These are phyloP conservation scores for Pichia pseudocactophila DNA, from an alignment of 805 yeast species.

Conservation along the genomic window DNA sequence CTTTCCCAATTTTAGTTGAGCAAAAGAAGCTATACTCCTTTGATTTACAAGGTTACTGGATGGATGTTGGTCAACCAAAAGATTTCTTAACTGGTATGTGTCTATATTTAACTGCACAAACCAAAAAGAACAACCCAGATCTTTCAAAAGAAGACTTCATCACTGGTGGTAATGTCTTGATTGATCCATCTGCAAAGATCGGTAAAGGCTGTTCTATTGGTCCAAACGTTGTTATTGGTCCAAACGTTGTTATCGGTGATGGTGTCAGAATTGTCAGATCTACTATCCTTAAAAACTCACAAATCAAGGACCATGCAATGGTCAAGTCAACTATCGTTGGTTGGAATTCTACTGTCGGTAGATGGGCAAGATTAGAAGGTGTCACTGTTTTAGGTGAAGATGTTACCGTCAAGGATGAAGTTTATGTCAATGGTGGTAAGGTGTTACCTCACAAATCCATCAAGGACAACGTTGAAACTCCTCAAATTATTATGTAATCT, in stretches of 20 bases:
- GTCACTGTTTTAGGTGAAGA: slow-evolving; percentile 98
- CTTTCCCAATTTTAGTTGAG: slow-evolving; percentile 94
- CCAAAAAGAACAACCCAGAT: slow-evolving; percentile 70
- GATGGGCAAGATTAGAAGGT: slow-evolving; percentile 98
- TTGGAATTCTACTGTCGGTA: slow-evolving; percentile 97
- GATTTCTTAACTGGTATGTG: slow-evolving; percentile 96
- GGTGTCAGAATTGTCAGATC: slow-evolving; percentile 98
- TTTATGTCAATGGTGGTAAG: slow-evolving; percentile 98
- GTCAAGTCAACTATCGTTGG: slow-evolving; percentile 97
- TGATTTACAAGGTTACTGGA: slow-evolving; percentile 99
- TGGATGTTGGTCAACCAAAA: slow-evolving; percentile 99
- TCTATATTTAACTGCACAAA: slow-evolving; percentile 76
- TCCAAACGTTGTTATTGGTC: slow-evolving; percentile 96
- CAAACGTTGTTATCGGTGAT: slow-evolving; percentile 90
- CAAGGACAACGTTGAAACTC: slow-evolving; percentile 92
- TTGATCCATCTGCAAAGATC: slow-evolving; percentile 92
- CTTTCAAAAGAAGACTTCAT: slow-evolving; percentile 56
- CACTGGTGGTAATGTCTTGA: slow-evolving; percentile 85
- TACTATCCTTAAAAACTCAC: slow-evolving; percentile 83
- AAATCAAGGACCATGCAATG: slow-evolving; percentile 94
- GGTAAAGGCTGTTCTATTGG: slow-evolving; percentile 92
- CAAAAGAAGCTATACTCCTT: slow-evolving; percentile 83
- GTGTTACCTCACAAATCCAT: slow-evolving; percentile 98
- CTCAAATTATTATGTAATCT: slow-evolving; percentile 90
- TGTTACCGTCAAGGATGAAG: slow-evolving; percentile 95